Percentiles rank a stretch among this genome's conserved stretches.
phyloP scores from a whole-genome alignment of 805 yeast genomes.

The Pichia eremophila region DNA sequence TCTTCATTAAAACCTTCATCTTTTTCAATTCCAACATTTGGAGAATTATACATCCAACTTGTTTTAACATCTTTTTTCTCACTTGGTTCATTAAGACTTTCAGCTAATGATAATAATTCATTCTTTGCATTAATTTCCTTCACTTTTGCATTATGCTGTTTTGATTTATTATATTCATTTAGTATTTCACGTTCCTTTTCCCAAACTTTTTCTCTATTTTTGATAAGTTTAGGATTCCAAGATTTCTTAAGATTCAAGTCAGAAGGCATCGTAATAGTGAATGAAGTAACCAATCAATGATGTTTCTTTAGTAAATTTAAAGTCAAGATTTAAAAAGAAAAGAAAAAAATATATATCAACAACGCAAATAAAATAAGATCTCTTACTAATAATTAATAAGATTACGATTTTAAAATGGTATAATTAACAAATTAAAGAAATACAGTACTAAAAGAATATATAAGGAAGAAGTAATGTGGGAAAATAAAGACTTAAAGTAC shows the following conservation, averaged over 20 bases:
- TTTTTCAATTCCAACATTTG: conserved; percentile 17
- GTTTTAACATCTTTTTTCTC: conserved; percentile 29
- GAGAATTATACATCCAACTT: conserved; percentile 81
- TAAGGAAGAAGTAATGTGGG: no score
- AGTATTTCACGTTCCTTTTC: conserved; percentile 67
- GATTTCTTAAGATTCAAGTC: conserved; percentile 88
- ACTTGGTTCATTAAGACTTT: conserved; percentile 26
- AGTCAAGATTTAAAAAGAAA: no score
- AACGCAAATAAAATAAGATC: no score
- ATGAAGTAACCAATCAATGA: no score
- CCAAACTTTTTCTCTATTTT: conserved; percentile 83
- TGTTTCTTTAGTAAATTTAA: no score
- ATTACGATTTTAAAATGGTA: no score
- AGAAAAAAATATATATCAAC: no score
- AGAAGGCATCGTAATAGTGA: conserved; percentile 36
- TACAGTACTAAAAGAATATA: no score
- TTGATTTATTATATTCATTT: conserved; percentile 56
- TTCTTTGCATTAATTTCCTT: conserved; percentile 50
- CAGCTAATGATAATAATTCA: conserved; percentile 32
- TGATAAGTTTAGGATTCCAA: conserved; percentile 88
- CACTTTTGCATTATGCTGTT: conserved; percentile 56
- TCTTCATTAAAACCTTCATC: conserved; percentile 36
- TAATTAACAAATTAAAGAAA: no score
- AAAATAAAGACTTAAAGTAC: no score
- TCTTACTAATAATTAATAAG: no score